Base-by-base conservation (phyloP, 495 filamentous ascomycete genomes). In the Penicillium parvum region DNA sequence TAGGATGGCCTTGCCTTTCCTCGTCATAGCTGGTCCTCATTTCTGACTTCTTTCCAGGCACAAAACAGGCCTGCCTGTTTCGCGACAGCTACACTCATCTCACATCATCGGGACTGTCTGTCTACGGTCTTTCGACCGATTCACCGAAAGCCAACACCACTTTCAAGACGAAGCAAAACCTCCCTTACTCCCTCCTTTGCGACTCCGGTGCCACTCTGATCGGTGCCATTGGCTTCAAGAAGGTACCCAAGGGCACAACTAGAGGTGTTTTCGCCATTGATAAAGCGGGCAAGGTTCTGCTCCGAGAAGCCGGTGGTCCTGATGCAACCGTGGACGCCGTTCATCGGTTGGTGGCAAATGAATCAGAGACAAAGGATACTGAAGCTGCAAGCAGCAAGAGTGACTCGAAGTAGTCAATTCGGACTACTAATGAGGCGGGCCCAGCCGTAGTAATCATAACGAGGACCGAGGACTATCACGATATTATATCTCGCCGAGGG, bases 21-120 rank as follows among this genome's bases (percentile, higher is more conserved):
- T 32, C 6, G 15, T 16, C 18, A 25, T 8, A 20, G 1, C 27
- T 15, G 27, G 11, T 11, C 28, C 10, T 25, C 28, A 30, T 15
- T 20, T 15, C 29, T 33, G 27, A 42, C 21, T 18, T 17, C 15
- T 30, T 0, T 34, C 5, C 34, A 95, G 90, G 90, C 72, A 97
- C 88, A 28, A 88, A 75, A 20, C 92, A 97, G 81, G 92, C 76
- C 37, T 96, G 92, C 65, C 71, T 90, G 45, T 97, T 98, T 71
- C 80, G 91, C 50, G 92, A 97, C 73, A 68, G 75, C 9, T 83
- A 91, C 66, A 65, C 68, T n/a, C 61, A 78, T 38, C 74, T 98
- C 32, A 88, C 80, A n/a, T 75, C 79, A n/a, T 81, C 76, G 22
- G 91, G 92, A 16, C 76, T 94, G 30, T 72, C 82, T 46, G 84